Evolutionary conservation across 2,329 filamentous ascomycete species (phyloP).

Genomic region (Apiospora rasikravindrae): DNA sequence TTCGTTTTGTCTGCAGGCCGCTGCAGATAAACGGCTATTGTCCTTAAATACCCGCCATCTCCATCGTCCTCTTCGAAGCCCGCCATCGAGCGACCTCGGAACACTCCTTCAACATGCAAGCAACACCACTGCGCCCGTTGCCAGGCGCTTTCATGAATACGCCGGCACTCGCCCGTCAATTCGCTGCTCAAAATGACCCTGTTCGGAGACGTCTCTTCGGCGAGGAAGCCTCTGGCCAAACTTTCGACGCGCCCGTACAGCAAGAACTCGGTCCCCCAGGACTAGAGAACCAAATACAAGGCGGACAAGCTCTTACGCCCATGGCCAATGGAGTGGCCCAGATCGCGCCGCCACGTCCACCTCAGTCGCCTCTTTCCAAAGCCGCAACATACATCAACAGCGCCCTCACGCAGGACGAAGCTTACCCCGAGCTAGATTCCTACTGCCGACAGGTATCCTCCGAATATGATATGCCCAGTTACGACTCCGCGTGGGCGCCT

Average conservation of each 20-base stretch:
- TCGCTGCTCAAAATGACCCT: slow-evolving; percentile 49
- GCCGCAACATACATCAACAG: slow-evolving; percentile 85
- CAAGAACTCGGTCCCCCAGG: slow-evolving; percentile 20
- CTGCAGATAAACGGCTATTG: slow-evolving; percentile 19
- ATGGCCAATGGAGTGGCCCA: slow-evolving; percentile 32
- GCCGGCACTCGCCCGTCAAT: slow-evolving; percentile 64
- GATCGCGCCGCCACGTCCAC: slow-evolving; percentile 40
- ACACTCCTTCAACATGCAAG: slow-evolving; percentile 19
- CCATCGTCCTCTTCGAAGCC: background rate
- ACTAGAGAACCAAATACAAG: slow-evolving; percentile 27
- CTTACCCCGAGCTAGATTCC: slow-evolving; percentile 86
- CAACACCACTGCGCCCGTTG: slow-evolving; percentile 72
- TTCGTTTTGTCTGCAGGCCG: slow-evolving; percentile 26
- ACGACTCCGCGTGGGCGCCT: slow-evolving; percentile 77
- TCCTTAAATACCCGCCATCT: background rate
- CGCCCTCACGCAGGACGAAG: slow-evolving; percentile 75
- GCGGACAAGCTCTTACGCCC: slow-evolving; percentile 19
- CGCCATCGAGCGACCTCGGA: background rate
- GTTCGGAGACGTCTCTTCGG: slow-evolving; percentile 59
- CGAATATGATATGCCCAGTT: slow-evolving; percentile 81
- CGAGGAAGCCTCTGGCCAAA: slow-evolving; percentile 29
- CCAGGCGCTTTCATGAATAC: slow-evolving; percentile 80
- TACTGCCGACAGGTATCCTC: slow-evolving; percentile 89
- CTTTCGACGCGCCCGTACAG: slow-evolving; percentile 27
- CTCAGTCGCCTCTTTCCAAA: slow-evolving; percentile 66